Conservation (phyloP, 371 early-diverging fungal species). For the Syncephalis plumigaleata region DNA sequence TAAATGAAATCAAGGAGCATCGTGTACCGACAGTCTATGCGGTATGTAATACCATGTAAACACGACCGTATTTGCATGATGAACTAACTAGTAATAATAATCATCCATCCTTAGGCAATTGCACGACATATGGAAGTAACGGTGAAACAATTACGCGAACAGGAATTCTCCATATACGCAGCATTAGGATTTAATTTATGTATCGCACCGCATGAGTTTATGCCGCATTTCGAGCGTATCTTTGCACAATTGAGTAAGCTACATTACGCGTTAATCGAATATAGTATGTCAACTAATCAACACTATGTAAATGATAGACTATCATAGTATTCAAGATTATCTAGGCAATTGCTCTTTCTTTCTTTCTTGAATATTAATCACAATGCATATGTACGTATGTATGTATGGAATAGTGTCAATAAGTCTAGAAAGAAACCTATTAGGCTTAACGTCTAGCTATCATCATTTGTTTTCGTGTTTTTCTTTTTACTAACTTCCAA, state of each 20-base stretch:
- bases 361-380: slow-evolving; percentile 13
- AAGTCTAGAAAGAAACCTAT: too few relatives aligned
- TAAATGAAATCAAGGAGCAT: slow-evolving; percentile 65
- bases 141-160: slow-evolving; percentile 53
- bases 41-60: slow-evolving; percentile 6
- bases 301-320: slow-evolving; percentile 9
- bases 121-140: slow-evolving; percentile 51
- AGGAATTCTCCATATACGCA: slow-evolving; percentile 75
- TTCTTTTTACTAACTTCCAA: too few relatives aligned
- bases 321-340: slow-evolving; percentile 27
- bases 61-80: slow-evolving; percentile 23
- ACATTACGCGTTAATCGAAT: background rate
- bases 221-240: slow-evolving; percentile 77
- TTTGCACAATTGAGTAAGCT: slow-evolving; percentile 19
- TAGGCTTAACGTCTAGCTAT: too few relatives aligned
- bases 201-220: slow-evolving; percentile 58
- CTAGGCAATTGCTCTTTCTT: slow-evolving; percentile 24
- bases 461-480: too few relatives aligned
- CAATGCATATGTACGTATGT: too few relatives aligned
- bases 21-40: slow-evolving; percentile 16
- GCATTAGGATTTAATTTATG: slow-evolving; percentile 72
- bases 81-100: background rate
- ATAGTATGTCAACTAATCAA: background rate
- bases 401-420: too few relatives aligned
- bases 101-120: slow-evolving; percentile 24